phyloP scores from a whole-genome alignment of 768 basidiomycete species.

The Amanita pallidorosea region DNA sequence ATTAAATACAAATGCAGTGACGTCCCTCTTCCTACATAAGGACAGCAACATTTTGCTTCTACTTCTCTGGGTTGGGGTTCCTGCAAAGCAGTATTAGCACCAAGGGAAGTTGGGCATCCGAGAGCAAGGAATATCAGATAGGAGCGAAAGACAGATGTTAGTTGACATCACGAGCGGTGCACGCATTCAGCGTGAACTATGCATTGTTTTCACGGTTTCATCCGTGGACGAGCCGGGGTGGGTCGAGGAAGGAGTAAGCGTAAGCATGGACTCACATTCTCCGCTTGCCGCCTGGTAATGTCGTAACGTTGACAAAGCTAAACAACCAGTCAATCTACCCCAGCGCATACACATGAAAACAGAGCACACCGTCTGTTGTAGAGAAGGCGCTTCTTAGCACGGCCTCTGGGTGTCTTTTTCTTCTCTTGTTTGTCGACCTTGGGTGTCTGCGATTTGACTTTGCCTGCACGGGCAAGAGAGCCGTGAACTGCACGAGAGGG shows the following conservation, averaged over 20 bases:
- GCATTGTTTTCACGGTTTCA: conserved; percentile 52
- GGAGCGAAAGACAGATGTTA: conserved; percentile 98
- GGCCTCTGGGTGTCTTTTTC: conserved; percentile 96
- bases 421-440: conserved; percentile 99
- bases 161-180: conserved; percentile 65
- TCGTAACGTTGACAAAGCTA: conserved; percentile 91
- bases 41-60: conserved; percentile 15
- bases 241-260: not conserved
- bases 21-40: not conserved
- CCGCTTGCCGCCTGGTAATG: conserved; percentile 86
- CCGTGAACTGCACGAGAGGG: conserved; percentile 73
- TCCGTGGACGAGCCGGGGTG: conserved; percentile 19
- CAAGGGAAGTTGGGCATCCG: conserved; percentile 7
- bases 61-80: conserved; percentile 62
- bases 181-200: conserved; percentile 96
- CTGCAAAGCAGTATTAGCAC: conserved; percentile 18
- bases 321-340: not conserved
- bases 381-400: conserved; percentile 92
- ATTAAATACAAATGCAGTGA: not conserved
- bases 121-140: conserved; percentile 62
- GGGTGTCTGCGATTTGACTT: conserved; percentile 97
- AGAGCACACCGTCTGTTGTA: conserved; percentile 78
- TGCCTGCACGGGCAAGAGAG: conserved; percentile 98
- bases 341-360: not conserved
- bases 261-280: conserved; percentile 68